phyloP scores from a whole-genome alignment of 2,329 filamentous ascomycete species.

The Hypoxylon sp. region DNA sequence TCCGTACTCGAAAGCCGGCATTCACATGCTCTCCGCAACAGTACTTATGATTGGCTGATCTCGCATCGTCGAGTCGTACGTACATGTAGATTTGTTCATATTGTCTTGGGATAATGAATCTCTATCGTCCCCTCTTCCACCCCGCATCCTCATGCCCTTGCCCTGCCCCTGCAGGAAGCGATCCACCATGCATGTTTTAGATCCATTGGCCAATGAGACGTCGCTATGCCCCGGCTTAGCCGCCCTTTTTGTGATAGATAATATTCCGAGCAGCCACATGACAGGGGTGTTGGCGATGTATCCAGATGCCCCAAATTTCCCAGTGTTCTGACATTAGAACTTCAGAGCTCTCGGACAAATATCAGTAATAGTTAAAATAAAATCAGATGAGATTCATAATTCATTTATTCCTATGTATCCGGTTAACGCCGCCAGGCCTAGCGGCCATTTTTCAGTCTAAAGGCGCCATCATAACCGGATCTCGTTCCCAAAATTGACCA shows the following conservation, averaged over 20 bases:
- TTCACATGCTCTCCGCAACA: background rate
- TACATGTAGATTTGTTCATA: background rate
- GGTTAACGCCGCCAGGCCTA: slow-evolving; percentile 14
- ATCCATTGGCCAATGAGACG: slow-evolving; percentile 18
- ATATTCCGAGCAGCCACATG: slow-evolving; percentile 3
- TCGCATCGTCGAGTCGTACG: slow-evolving; percentile 1
- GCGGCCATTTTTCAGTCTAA: slow-evolving; percentile 18
- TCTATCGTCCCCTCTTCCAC: slow-evolving; percentile 1
- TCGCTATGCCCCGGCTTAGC: slow-evolving; percentile 12
- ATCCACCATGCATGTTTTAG: slow-evolving; percentile 18
- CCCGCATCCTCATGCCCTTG: background rate
- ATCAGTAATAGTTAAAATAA: background rate
- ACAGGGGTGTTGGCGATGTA: slow-evolving; percentile 10
- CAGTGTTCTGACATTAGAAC: background rate
- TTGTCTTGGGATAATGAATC: background rate
- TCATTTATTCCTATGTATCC: background rate
- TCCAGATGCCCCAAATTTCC: background rate
- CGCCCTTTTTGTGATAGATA: slow-evolving; percentile 19
- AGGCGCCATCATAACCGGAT: background rate
- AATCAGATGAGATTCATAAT: background rate
- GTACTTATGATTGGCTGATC: background rate
- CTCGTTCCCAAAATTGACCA: background rate
- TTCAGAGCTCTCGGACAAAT: background rate
- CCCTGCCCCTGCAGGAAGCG: slow-evolving; percentile 18
- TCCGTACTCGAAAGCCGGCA: background rate